phyloP scores from a whole-genome alignment of 306 rosid species.

The Lablab purpureus region DNA sequence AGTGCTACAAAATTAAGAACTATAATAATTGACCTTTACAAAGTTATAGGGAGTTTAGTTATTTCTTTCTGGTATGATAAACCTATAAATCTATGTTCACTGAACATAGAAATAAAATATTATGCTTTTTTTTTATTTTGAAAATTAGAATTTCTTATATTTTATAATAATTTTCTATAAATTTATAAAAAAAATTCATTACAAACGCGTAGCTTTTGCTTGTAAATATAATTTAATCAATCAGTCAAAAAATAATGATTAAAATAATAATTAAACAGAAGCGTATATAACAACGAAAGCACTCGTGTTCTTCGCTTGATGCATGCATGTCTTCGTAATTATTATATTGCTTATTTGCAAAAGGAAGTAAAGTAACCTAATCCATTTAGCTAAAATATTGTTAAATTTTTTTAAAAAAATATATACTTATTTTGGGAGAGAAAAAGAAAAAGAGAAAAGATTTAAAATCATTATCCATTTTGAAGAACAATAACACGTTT shows the following conservation, averaged over 20 bases:
- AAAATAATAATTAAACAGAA: neutral
- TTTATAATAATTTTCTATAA: too few species aligned
- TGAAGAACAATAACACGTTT: neutral
- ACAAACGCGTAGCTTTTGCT: neutral
- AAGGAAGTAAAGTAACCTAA: neutral
- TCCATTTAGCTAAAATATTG: neutral
- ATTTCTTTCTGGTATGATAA: neutral
- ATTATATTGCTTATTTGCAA: neutral
- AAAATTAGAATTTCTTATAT: too few species aligned
- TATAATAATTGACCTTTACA: too few species aligned
- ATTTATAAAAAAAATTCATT: too few species aligned
- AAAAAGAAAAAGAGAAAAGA: neutral
- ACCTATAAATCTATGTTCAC: neutral
- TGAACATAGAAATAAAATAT: slow-evolving; percentile 7
- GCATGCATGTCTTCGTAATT: neutral
- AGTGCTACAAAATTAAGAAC: neutral
- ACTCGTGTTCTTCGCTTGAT: neutral
- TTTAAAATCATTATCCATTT: neutral
- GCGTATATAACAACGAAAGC: neutral
- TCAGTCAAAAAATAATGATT: neutral
- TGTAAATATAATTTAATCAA: neutral
- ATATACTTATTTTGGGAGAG: neutral
- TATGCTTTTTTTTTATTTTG: too few species aligned
- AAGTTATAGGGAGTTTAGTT: neutral
- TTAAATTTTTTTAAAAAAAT: neutral